These are phyloP conservation scores for Candida michaelii DNA, from an alignment of 805 yeast species.

Conservation along the genomic window DNA sequence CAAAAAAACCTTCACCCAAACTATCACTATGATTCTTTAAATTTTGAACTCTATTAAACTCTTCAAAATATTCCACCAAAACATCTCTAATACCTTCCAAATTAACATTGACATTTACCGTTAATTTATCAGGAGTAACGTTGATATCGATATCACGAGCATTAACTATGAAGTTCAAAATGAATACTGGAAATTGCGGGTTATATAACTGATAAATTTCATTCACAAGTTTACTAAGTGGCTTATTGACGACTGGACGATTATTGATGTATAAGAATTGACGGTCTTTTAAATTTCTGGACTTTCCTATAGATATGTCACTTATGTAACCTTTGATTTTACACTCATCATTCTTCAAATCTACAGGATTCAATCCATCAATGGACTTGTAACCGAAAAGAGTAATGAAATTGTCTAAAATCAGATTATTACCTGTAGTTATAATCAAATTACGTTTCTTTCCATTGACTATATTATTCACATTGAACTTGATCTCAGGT, in stretches of 20 bases:
- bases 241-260: conserved; percentile 67
- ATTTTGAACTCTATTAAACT: conserved; percentile 18
- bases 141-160: conserved; percentile 70
- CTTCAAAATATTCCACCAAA: conserved; percentile 48
- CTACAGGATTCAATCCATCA: conserved; percentile 55
- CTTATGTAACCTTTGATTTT: conserved; percentile 65
- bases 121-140: conserved; percentile 88
- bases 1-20: neutral
- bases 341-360: conserved; percentile 35
- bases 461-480: conserved; percentile 42
- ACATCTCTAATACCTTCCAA: conserved; percentile 46
- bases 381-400: conserved; percentile 71
- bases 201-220: conserved; percentile 76
- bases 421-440: conserved; percentile 48
- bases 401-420: conserved; percentile 55
- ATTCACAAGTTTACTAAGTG: conserved; percentile 57
- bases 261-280: conserved; percentile 74
- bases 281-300: conserved; percentile 65
- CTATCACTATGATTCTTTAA: conserved; percentile 2
- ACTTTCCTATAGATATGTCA: conserved; percentile 71
- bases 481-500: conserved; percentile 56
- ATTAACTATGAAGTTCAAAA: conserved; percentile 58
- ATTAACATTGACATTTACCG: conserved; percentile 51
- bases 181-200: conserved; percentile 69
- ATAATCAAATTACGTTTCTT: conserved; percentile 57